Conservation (phyloP, 345 rosid genomes). For the Combretum micranthum region DNA sequence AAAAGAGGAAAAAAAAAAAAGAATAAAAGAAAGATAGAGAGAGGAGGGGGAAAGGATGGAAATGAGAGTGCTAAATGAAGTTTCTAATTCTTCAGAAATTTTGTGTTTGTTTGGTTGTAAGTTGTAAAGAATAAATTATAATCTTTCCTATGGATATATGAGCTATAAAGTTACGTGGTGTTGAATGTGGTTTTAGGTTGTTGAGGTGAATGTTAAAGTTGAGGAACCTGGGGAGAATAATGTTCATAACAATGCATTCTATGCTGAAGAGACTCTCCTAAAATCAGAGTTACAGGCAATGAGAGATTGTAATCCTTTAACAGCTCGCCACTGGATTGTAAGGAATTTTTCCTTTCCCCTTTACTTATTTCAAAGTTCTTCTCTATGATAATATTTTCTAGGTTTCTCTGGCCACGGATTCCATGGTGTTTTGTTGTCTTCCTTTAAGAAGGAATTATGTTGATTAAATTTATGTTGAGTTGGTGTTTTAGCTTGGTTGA, state of each 20-base stretch:
- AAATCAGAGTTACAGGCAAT: slow-evolving; percentile 63
- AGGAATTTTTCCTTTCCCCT: slow-evolving; percentile 16
- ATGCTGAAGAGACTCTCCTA: slow-evolving; percentile 73
- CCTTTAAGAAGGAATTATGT: too few species aligned
- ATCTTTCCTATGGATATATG: too few species aligned
- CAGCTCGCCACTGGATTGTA: slow-evolving; percentile 93
- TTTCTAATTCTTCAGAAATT: too few species aligned
- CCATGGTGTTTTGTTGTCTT: neutral
- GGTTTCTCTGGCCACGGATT: neutral
- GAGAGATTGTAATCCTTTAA: slow-evolving; percentile 69
- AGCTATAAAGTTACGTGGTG: too few species aligned
- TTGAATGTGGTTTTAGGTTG: slow-evolving; percentile 40
- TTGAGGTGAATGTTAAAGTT: slow-evolving; percentile 68
- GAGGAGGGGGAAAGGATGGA: too few species aligned
- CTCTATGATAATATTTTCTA: neutral
- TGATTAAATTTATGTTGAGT: too few species aligned
- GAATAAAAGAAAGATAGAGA: too few species aligned
- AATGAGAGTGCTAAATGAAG: too few species aligned
- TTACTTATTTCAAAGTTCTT: neutral
- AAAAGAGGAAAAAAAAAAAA: too few species aligned
- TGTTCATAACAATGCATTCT: slow-evolving; percentile 84
- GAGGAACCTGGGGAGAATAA: slow-evolving; percentile 72
- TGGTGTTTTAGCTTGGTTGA: too few species aligned
- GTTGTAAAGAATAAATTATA: too few species aligned
- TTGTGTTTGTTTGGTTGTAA: too few species aligned